Evolutionary conservation across 305 asterid genomes (phyloP), one percentile per base, ranked within the genome.

Genomic region (Plantago coronopus): DNA sequence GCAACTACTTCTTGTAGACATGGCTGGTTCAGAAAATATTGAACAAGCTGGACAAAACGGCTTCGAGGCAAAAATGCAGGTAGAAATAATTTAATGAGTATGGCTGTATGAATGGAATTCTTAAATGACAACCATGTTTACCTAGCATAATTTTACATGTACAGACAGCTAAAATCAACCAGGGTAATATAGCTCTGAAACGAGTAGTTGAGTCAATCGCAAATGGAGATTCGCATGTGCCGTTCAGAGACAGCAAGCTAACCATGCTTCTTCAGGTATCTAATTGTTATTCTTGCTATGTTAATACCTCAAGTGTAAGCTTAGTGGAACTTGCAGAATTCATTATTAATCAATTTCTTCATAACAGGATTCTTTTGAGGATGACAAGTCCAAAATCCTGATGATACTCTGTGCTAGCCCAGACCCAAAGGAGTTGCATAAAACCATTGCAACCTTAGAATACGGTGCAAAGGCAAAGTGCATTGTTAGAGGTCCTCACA

Each of bases 11-110:
- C 97, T 91, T 2, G 98, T 91, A 12, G 98, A 91, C 73, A 91
- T 91, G 98, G 98, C 98, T 2, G 98, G 98, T 68, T 91, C 98
- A 7, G 98, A 91, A 71, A 91, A 91, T 34, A 91, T 91, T 25
- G 98, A 91, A 67, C 98, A 91, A 67, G 98, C 98, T 51, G 98
- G 98, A 31, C 97, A 86, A 74, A 81, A 2, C 48, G 95, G 98
- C 25, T 66, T 84, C 16, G 98, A 91, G 77, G 98, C 98, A 17
- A 91, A 91, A 59, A 74, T 91, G 95, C 98, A 91, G 94, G 97
- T 83, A 65, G 7, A 20, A 11, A 37, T 42, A 18, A 20, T 17
- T 48, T 25, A 47, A 8, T 18, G 43, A 50, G 61, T 60, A 5
- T 34, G 2, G 40, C 40, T 8, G 40, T 34, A 34, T 34, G 40